Evolutionary conservation across 306 rosid species (phyloP).

Genomic region (Astragalus glycyphyllos): DNA sequence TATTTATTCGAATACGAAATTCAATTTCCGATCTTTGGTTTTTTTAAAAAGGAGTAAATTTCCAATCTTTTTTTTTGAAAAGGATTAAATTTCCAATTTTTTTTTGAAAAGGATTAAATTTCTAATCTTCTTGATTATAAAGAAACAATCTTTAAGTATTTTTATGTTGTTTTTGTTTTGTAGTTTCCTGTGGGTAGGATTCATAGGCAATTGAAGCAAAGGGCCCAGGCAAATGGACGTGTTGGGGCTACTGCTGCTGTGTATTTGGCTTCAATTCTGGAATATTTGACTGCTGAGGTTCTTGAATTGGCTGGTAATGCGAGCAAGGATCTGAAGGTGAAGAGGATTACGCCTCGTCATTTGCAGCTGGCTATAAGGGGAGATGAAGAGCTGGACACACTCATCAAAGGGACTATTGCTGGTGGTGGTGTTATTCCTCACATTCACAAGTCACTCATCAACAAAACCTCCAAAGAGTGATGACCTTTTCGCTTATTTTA

Average conservation of each 20-base stretch:
- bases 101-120: no score
- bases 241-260: conserved; percentile 95
- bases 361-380: conserved; percentile 86
- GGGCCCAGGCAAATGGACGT: conserved; percentile 75
- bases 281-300: conserved; percentile 87
- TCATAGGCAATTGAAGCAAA: conserved; percentile 75
- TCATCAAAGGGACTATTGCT: conserved; percentile 90
- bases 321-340: conserved; percentile 88
- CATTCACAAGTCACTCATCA: conserved; percentile 53
- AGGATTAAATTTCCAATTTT: no score
- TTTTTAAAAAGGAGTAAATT: no score
- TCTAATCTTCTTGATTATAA: no score
- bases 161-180: background rate
- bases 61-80: no score
- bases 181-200: conserved; percentile 91
- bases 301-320: conserved; percentile 89
- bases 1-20: no score
- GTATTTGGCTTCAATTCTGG: conserved; percentile 84
- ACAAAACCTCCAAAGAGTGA: conserved; percentile 54
- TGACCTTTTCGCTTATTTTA: conserved; percentile 29
- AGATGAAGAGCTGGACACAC: conserved; percentile 89
- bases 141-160: no score
- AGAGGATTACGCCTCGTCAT: conserved; percentile 91
- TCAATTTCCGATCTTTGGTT: no score
- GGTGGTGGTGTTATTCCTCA: conserved; percentile 81